phyloP scores from a whole-genome alignment of 805 yeast species.

The Danielozyma ontarioensis region DNA sequence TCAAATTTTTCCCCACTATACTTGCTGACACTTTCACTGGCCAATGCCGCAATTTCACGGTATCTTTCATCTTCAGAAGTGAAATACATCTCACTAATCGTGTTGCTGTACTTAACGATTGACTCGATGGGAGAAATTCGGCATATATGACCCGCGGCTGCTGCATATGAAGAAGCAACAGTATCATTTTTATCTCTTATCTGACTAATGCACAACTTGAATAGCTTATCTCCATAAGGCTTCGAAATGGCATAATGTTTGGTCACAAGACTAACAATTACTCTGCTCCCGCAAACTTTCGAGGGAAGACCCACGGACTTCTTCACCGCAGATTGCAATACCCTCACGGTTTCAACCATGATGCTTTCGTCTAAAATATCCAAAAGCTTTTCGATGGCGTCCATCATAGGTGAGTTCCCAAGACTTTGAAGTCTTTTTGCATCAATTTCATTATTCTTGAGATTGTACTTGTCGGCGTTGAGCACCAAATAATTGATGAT shows the following conservation, averaged over 20 bases:
- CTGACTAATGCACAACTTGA: conserved; percentile 54
- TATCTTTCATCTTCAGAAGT: conserved; percentile 39
- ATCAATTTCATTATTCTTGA: conserved; percentile 69
- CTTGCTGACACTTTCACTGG: conserved; percentile 61
- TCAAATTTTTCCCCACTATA: conserved; percentile 67
- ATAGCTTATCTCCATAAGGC: conserved; percentile 56
- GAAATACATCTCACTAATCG: conserved; percentile 54
- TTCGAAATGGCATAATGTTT: conserved; percentile 43
- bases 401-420: conserved; percentile 84
- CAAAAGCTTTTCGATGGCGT: conserved; percentile 68
- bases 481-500: conserved; percentile 77
- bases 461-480: conserved; percentile 83
- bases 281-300: conserved; percentile 76
- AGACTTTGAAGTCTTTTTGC: conserved; percentile 68
- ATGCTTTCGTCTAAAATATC: conserved; percentile 47
- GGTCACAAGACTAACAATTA: conserved; percentile 59
- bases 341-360: conserved; percentile 44
- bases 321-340: conserved; percentile 52
- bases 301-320: conserved; percentile 86
- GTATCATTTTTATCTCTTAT: conserved; percentile 68
- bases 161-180: conserved; percentile 69
- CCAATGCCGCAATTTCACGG: conserved; percentile 52
- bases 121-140: conserved; percentile 53
- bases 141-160: conserved; percentile 73
- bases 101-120: conserved; percentile 49